These are phyloP conservation scores for Neofusicoccum laricinum DNA, from an alignment of 2,329 filamentous ascomycete genomes.

Conservation along the genomic window DNA sequence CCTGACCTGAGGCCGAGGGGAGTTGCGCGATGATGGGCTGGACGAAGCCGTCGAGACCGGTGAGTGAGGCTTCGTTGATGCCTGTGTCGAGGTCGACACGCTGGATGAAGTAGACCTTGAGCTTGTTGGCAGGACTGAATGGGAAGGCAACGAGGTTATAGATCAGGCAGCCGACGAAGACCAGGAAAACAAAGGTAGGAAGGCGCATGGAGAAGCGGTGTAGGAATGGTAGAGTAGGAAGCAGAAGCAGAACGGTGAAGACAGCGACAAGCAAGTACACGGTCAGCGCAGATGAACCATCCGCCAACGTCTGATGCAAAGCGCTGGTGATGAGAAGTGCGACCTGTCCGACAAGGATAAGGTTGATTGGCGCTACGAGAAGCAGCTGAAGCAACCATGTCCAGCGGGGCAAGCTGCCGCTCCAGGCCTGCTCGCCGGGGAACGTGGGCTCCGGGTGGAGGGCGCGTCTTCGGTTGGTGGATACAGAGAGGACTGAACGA, in stretches of 20 bases:
- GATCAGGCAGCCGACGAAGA: slow-evolving; percentile 72
- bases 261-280: slow-evolving; percentile 69
- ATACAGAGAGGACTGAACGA: slow-evolving; percentile 17
- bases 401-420: slow-evolving; percentile 72
- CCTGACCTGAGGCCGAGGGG: slow-evolving; percentile 66
- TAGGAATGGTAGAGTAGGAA: slow-evolving; percentile 78
- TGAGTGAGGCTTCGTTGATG: slow-evolving; percentile 61
- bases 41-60: slow-evolving; percentile 34
- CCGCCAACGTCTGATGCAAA: slow-evolving; percentile 76
- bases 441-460: neutral
- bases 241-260: slow-evolving; percentile 68
- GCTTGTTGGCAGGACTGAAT: slow-evolving; percentile 73
- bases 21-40: slow-evolving; percentile 63
- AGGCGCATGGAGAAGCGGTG: slow-evolving; percentile 83
- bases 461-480: neutral
- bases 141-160: slow-evolving; percentile 89
- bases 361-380: slow-evolving; percentile 70
- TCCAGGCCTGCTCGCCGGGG: slow-evolving; percentile 75
- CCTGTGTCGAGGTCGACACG: slow-evolving; percentile 70
- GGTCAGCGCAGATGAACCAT: slow-evolving; percentile 70
- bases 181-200: slow-evolving; percentile 69
- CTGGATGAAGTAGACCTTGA: slow-evolving; percentile 88
- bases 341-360: slow-evolving; percentile 75
- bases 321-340: slow-evolving; percentile 70
- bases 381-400: slow-evolving; percentile 87